Evolutionary conservation across 179 eudicot species (phyloP).

Genomic region (Spinacia oleracea): DNA sequence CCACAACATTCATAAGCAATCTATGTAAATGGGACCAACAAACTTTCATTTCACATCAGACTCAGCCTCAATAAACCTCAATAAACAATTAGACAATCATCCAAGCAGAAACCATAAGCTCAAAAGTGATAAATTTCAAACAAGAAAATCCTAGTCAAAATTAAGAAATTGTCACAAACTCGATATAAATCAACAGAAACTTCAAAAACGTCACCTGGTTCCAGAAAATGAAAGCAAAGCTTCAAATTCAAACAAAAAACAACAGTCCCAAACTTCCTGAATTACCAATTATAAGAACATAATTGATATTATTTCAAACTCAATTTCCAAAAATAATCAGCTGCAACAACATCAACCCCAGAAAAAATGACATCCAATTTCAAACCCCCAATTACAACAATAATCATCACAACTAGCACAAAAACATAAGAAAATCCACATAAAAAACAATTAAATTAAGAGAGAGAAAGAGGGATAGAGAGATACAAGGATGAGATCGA

Average conservation of each 20-base stretch:
- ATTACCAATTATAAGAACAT: too few relatives aligned
- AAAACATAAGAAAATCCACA: not conserved
- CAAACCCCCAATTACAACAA: not conserved
- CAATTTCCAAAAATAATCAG: not conserved
- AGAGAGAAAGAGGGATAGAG: not conserved
- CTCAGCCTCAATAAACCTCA: not conserved
- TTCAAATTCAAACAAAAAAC: not conserved
- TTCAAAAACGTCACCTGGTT: too few relatives aligned
- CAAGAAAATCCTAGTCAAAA: not conserved
- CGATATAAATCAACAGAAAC: too few relatives aligned
- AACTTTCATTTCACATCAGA: not conserved
- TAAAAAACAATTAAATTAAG: not conserved
- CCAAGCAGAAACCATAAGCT: not conserved
- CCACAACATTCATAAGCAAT: not conserved
- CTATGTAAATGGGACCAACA: not conserved
- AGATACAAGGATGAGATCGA: constrained; percentile 56
- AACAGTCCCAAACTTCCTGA: too few relatives aligned
- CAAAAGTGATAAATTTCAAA: not conserved
- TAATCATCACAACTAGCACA: not conserved
- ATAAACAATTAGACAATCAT: not conserved
- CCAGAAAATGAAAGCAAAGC: too few relatives aligned
- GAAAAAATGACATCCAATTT: not conserved
- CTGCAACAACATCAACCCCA: not conserved
- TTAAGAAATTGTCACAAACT: not conserved
- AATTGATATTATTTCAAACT: not conserved